Evolutionary conservation across 495 filamentous ascomycete species (phyloP).

Genomic region (Trichodelitschia bisporula): DNA sequence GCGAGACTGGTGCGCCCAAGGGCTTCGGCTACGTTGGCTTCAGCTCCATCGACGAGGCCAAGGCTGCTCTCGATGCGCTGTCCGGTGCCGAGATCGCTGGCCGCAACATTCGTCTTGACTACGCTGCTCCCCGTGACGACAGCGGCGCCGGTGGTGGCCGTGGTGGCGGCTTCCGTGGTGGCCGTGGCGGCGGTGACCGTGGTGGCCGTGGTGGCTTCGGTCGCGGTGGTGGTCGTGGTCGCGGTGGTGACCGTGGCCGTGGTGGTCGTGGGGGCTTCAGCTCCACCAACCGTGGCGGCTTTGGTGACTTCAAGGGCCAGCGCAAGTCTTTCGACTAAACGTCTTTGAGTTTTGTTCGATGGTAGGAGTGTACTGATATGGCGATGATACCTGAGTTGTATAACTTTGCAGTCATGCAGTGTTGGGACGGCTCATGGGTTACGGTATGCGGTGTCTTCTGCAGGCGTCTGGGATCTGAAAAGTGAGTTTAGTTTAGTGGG

Average conservation of each 20-base stretch:
- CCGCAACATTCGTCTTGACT: conserved; percentile 73
- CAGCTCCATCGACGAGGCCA: conserved; percentile 63
- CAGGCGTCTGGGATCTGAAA: no score
- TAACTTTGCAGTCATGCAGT: no score
- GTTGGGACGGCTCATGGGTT: no score
- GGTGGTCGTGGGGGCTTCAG: conserved; percentile 10
- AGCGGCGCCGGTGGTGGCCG: conserved; percentile 27
- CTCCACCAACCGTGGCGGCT: conserved; percentile 44
- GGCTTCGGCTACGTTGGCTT: conserved; percentile 90
- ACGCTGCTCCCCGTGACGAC: conserved; percentile 46
- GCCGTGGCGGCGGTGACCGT: conserved; percentile 25
- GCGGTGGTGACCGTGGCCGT: conserved; percentile 18
- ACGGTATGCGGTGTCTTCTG: no score
- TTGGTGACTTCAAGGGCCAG: conserved; percentile 73
- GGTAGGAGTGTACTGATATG: no score
- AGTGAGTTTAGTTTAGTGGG: no score
- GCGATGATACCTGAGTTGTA: no score
- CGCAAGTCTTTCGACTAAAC: conserved; percentile 74
- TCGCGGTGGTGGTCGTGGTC: conserved; percentile 18
- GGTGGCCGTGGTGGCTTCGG: conserved; percentile 27
- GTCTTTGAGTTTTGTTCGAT: no score
- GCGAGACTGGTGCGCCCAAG: conserved; percentile 67
- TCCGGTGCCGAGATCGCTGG: conserved; percentile 54
- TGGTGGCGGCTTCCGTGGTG: conserved; percentile 27
- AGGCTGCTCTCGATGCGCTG: conserved; percentile 35